A percentile compares a stretch with the other conserved stretches of the same genome.
These are phyloP conservation scores for Phytopythium aichiense DNA, from an alignment of 352 stramenopile genomes.

Conservation along the genomic window DNA sequence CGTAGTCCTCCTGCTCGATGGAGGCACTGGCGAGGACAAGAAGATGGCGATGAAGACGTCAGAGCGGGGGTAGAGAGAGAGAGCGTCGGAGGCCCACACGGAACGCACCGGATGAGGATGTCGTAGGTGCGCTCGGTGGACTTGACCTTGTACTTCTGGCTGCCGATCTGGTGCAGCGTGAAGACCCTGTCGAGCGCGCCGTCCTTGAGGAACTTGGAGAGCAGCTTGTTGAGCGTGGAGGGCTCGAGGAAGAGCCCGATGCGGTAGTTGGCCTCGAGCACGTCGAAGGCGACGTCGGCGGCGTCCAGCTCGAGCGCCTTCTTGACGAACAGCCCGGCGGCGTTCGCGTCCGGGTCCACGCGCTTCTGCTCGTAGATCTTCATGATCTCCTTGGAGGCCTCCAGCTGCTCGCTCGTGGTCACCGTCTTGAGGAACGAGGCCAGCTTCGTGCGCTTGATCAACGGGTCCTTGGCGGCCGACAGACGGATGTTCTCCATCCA, in stretches of 20 bases:
- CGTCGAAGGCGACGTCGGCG: constrained; percentile 67
- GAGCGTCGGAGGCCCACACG: neutral
- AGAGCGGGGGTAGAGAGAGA: neutral
- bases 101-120: constrained; percentile 65
- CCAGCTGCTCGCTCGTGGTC: constrained; percentile 74
- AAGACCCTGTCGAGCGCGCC: constrained; percentile 78
- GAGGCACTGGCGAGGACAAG: constrained; percentile 28
- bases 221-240: constrained; percentile 77
- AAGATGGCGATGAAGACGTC: neutral
- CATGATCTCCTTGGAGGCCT: constrained; percentile 83
- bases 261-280: constrained; percentile 79
- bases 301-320: constrained; percentile 78
- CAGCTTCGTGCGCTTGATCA: constrained; percentile 83
- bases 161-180: constrained; percentile 69
- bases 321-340: constrained; percentile 76
- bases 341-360: constrained; percentile 72
- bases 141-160: constrained; percentile 79
- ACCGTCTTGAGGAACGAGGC: constrained; percentile 81
- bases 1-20: constrained; percentile 68
- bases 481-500: constrained; percentile 82
- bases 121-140: constrained; percentile 82
- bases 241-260: constrained; percentile 80
- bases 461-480: constrained; percentile 65
- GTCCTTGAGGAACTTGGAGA: constrained; percentile 81
- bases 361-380: constrained; percentile 87